phyloP scores from a whole-genome alignment of 2,329 filamentous ascomycete genomes.

The Fusarium newnesense region DNA sequence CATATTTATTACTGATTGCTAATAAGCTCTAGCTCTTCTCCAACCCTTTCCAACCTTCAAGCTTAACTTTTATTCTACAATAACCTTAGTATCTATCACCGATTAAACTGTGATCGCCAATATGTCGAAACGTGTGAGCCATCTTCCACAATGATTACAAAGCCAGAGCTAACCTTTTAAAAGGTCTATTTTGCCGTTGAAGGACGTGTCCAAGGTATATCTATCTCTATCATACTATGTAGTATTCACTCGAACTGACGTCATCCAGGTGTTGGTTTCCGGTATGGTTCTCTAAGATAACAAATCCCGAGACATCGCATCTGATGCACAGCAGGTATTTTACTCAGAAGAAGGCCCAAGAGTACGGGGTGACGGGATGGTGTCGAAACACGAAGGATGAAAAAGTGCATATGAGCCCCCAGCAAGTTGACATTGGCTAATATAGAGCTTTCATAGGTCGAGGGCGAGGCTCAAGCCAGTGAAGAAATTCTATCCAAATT shows the following conservation, averaged over 20 bases:
- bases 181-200: slow-evolving; percentile 73
- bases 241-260: slow-evolving; percentile 39
- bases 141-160: background rate
- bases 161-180: background rate
- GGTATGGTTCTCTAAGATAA: slow-evolving; percentile 48
- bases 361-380: slow-evolving; percentile 68
- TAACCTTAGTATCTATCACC: background rate
- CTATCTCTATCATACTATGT: background rate
- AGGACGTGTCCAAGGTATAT: slow-evolving; percentile 75
- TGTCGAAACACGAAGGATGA: slow-evolving; percentile 67
- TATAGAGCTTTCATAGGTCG: slow-evolving; percentile 68
- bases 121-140: slow-evolving; percentile 51
- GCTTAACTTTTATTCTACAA: background rate
- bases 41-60: background rate
- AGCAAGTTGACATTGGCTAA: background rate
- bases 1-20: background rate
- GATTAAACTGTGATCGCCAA: background rate
- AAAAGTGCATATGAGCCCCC: slow-evolving; percentile 54
- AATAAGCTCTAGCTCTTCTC: background rate
- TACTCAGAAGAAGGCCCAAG: slow-evolving; percentile 61
- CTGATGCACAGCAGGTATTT: slow-evolving; percentile 58
- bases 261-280: slow-evolving; percentile 64
- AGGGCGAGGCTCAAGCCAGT: slow-evolving; percentile 87
- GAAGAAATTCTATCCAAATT: slow-evolving; percentile 73
- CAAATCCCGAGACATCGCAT: background rate